Evolutionary conservation across 2,329 filamentous ascomycete genomes (phyloP).

Genomic region (Fusarium pilosicola): DNA sequence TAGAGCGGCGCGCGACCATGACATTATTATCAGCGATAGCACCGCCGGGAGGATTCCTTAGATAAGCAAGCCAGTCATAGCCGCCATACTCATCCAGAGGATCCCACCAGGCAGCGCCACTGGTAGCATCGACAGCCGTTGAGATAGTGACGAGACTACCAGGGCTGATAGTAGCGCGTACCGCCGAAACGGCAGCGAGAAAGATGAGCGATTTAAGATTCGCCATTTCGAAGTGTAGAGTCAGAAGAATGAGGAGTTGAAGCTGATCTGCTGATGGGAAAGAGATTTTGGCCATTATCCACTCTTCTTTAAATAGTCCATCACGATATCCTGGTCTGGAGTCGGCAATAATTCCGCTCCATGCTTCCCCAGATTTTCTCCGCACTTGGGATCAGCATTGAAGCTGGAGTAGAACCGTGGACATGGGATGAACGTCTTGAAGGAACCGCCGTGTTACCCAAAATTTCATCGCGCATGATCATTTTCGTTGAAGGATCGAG

Average conservation of each 20-base stretch:
- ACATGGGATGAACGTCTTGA: not conserved
- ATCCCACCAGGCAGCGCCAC: slow-evolving; percentile 42
- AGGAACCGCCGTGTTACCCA: not conserved
- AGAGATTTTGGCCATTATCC: not conserved
- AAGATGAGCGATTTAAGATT: not conserved
- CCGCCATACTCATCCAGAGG: slow-evolving; percentile 40
- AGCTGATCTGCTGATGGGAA: not conserved
- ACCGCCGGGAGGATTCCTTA: slow-evolving; percentile 38
- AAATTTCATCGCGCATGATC: not conserved
- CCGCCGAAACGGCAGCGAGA: not conserved
- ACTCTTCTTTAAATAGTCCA: slow-evolving; percentile 3
- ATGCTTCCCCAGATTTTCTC: slow-evolving; percentile 8
- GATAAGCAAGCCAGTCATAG: slow-evolving; percentile 39
- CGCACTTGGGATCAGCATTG: not conserved
- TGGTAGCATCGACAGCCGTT: slow-evolving; percentile 35
- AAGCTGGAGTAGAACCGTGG: not conserved
- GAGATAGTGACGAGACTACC: slow-evolving; percentile 2
- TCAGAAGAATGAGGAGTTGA: not conserved
- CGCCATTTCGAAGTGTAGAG: not conserved
- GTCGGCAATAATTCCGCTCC: slow-evolving; percentile 1
- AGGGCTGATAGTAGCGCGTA: not conserved
- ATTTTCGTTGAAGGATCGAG: not conserved
- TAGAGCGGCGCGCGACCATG: slow-evolving; percentile 38
- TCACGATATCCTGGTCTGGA: not conserved
- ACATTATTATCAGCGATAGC: slow-evolving; percentile 40